phyloP scores from a whole-genome alignment of 352 stramenopile genomes.

The Phytophthora vignae region DNA sequence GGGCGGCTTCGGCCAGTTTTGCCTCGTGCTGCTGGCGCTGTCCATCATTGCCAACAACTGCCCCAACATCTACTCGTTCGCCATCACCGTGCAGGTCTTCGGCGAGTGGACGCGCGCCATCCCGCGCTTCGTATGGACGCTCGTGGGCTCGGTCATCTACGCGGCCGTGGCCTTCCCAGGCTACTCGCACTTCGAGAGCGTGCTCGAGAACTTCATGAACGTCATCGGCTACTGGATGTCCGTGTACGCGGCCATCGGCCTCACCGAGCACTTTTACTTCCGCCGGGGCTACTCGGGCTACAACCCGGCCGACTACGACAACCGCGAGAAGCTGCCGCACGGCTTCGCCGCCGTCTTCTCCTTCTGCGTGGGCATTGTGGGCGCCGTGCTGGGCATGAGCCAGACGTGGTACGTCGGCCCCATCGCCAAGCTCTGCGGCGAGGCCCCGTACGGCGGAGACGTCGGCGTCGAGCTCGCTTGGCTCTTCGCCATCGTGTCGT shows the following conservation, averaged over 20 bases:
- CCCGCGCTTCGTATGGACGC: slow-evolving; percentile 51
- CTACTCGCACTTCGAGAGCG: slow-evolving; percentile 51
- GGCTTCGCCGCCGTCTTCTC: slow-evolving; percentile 55
- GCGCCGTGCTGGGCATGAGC: slow-evolving; percentile 51
- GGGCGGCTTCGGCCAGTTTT: slow-evolving; percentile 52
- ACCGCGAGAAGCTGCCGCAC: slow-evolving; percentile 48
- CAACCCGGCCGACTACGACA: slow-evolving; percentile 52
- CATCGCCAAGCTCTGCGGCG: slow-evolving; percentile 41
- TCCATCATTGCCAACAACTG: slow-evolving; percentile 67
- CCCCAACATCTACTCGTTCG: slow-evolving; percentile 64
- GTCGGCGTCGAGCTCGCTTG: slow-evolving; percentile 51
- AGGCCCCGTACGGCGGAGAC: slow-evolving; percentile 45
- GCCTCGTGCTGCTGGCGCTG: slow-evolving; percentile 49
- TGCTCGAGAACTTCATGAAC: slow-evolving; percentile 66
- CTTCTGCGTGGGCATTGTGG: slow-evolving; percentile 45
- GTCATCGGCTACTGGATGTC: slow-evolving; percentile 62
- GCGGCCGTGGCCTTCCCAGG: slow-evolving; percentile 43
- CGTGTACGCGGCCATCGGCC: slow-evolving; percentile 43
- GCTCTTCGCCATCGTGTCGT: slow-evolving; percentile 42
- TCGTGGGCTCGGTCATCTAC: slow-evolving; percentile 49
- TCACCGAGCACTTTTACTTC: slow-evolving; percentile 57
- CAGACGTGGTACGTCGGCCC: slow-evolving; percentile 57
- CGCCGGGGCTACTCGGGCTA: slow-evolving; percentile 54
- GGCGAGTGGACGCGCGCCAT: slow-evolving; percentile 42
- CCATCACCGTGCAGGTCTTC: slow-evolving; percentile 54